Evolutionary conservation across 208 protist species (phyloP), one percentile per base, ranked within the genome.

Genomic region (Trypanosomatidae sp.): DNA sequence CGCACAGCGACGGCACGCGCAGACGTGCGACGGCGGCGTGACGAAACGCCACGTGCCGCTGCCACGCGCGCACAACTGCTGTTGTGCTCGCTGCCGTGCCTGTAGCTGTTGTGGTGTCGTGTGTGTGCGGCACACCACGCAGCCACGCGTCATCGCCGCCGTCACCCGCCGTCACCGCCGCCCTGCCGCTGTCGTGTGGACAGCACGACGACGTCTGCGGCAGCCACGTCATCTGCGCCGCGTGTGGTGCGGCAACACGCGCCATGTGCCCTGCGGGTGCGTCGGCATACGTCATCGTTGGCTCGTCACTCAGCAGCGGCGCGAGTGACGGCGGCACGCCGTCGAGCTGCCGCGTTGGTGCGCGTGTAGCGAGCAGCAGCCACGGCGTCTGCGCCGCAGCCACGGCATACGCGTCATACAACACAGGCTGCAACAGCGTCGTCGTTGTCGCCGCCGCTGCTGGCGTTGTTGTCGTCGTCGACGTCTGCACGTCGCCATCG

Each of bases 261-360:
- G n/a, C n/a, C n/a, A n/a, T n/a, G n/a, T n/a, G n/a, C n/a, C n/a
- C n/a, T n/a, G n/a, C n/a, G n/a, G n/a, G n/a, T n/a, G n/a, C n/a
- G n/a, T n/a, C n/a, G n/a, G n/a, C n/a, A n/a, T n/a, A n/a, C n/a
- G n/a, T n/a, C n/a, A n/a, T n/a, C n/a, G n/a, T n/a, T 1, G 81
- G 81, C 56, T 91, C 77, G 22, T 62, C 66, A 11, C 75, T 67
- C 20, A 91, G 56, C 22, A 91, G 54, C 6, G 76, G 73, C 6
- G 74, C 74, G 5, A 87, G 48, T 6, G 76, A 59, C 0, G 76
- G 61, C 1, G 81, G 81, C 6, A 78, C 42, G n/a, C 61, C 57
- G 5, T 82, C 54, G 8, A 47, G 23, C 23, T 53, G 39, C n/a
- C n/a, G n/a, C 13, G 76, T 76, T 15, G 60, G 48, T 11, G 57